These are phyloP conservation scores for Penicillium sp. DNA, from an alignment of 2,329 filamentous ascomycete species.

Conservation along the genomic window DNA sequence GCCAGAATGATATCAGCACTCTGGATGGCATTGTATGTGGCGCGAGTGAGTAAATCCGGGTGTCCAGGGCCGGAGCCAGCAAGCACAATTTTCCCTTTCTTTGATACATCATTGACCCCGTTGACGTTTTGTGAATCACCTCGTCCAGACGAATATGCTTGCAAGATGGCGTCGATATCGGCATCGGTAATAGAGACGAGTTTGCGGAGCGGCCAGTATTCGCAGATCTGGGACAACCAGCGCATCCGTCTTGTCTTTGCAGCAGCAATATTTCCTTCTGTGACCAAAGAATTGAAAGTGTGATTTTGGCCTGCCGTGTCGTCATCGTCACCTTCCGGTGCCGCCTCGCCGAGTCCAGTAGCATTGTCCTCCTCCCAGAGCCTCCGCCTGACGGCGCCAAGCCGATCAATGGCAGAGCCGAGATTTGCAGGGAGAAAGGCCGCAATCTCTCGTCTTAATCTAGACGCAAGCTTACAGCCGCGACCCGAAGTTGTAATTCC, in stretches of 20 bases:
- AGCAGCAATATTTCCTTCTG: slow-evolving; percentile 65
- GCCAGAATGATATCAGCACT: slow-evolving; percentile 49
- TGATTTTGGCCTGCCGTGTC: slow-evolving; percentile 60
- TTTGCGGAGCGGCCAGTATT: slow-evolving; percentile 90
- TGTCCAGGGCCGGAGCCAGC: slow-evolving; percentile 91
- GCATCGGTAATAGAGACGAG: slow-evolving; percentile 73
- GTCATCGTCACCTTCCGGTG: slow-evolving; percentile 47
- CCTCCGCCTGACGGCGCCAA: slow-evolving; percentile 67
- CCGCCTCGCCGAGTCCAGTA: slow-evolving; percentile 43
- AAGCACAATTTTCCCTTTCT: slow-evolving; percentile 70
- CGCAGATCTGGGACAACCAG: slow-evolving; percentile 93
- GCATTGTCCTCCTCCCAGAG: slow-evolving; percentile 70
- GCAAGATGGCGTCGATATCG: slow-evolving; percentile 73
- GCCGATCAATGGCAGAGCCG: slow-evolving; percentile 68
- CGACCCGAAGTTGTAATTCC: slow-evolving; percentile 93
- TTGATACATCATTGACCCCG: slow-evolving; percentile 16
- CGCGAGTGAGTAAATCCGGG: slow-evolving; percentile 79
- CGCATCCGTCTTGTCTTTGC: slow-evolving; percentile 77
- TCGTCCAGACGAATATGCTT: slow-evolving; percentile 55
- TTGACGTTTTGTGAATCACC: slow-evolving; percentile 16
- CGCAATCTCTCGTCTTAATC: slow-evolving; percentile 83
- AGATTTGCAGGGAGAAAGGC: slow-evolving; percentile 70
- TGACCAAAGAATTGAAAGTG: slow-evolving; percentile 77
- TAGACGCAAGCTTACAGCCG: slow-evolving; percentile 86
- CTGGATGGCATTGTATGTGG: slow-evolving; percentile 46